Conservation (phyloP, 2,329 filamentous ascomycete genomes). For the Aureobasidium sp. region DNA sequence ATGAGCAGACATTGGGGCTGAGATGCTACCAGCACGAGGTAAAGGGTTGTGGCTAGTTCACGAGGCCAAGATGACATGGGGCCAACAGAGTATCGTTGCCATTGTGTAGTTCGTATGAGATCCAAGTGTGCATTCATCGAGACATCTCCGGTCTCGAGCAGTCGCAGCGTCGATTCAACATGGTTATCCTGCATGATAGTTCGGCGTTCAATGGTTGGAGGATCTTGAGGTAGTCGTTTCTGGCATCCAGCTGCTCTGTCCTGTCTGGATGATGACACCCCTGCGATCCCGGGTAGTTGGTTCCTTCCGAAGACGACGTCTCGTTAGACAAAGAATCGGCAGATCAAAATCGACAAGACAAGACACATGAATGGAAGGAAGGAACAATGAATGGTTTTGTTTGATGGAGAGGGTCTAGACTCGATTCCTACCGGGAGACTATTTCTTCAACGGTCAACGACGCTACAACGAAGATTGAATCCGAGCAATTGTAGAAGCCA, state of each 20-base stretch:
- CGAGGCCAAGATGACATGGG: constrained; percentile 2
- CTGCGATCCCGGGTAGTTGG: not conserved
- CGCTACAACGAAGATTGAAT: not conserved
- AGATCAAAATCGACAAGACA: no score
- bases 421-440: not conserved
- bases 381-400: constrained; percentile 2
- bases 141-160: not conserved
- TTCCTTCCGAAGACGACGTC: no score
- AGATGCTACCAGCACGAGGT: not conserved
- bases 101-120: not conserved
- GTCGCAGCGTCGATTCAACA: not conserved
- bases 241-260: no score
- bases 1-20: not conserved
- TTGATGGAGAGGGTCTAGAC: not conserved
- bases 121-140: not conserved
- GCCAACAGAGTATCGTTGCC: not conserved
- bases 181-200: not conserved
- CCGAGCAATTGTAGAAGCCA: not conserved
- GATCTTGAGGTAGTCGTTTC: no score
- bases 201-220: not conserved
- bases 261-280: no score
- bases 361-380: not conserved
- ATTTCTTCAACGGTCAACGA: not conserved
- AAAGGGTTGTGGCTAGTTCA: not conserved
- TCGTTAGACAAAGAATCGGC: not conserved